phyloP scores from a whole-genome alignment of 805 yeast genomes.

The Danielia oregonensis region DNA sequence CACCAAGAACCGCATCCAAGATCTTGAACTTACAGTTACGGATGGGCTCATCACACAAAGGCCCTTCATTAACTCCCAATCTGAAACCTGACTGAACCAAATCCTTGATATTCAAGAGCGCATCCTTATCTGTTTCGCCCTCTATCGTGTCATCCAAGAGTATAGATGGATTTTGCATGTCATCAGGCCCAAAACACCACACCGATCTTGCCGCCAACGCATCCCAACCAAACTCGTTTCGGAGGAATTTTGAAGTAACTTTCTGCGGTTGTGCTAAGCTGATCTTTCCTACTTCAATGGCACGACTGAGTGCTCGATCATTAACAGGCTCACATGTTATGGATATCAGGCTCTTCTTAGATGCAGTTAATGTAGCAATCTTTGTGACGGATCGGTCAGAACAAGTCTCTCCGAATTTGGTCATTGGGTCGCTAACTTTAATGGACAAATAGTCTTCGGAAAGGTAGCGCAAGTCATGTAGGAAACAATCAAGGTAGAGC shows the following conservation, averaged over 20 bases:
- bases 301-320: constrained; percentile 43
- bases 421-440: constrained; percentile 80
- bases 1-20: constrained; percentile 53
- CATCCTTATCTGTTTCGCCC: constrained; percentile 60
- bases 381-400: constrained; percentile 62
- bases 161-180: constrained; percentile 44
- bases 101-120: constrained; percentile 44
- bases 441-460: constrained; percentile 62
- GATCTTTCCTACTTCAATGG: constrained; percentile 50
- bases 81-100: constrained; percentile 72
- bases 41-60: constrained; percentile 83
- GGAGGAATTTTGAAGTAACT: constrained; percentile 50
- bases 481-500: constrained; percentile 74
- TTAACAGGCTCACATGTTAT: constrained; percentile 75
- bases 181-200: constrained; percentile 71
- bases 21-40: constrained; percentile 68
- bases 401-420: constrained; percentile 76
- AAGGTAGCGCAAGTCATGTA: constrained; percentile 68
- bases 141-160: constrained; percentile 68
- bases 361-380: constrained; percentile 54
- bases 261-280: constrained; percentile 33
- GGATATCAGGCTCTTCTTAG: constrained; percentile 55
- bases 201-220: constrained; percentile 75
- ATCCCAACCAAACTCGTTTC: constrained; percentile 72
- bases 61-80: constrained; percentile 85